Conservation (phyloP, 371 early-diverging fungal species). For the Dipsacomyces acuminosporus region DNA sequence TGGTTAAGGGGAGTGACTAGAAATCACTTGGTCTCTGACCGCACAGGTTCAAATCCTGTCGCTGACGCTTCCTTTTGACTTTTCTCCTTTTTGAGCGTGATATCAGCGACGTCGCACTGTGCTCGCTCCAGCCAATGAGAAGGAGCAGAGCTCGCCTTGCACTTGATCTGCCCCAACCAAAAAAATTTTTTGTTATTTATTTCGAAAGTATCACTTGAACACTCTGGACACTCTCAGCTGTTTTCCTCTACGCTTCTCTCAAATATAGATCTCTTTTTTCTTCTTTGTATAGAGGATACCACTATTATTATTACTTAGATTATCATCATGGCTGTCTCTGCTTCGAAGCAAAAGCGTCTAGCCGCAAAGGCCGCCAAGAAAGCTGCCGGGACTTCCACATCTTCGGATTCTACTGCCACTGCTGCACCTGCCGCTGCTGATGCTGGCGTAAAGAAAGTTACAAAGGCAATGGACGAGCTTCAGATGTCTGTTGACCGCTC, state of each 20-base stretch:
- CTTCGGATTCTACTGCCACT: slow-evolving; percentile 38
- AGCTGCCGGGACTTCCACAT: slow-evolving; percentile 19
- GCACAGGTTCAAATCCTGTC: slow-evolving; percentile 27
- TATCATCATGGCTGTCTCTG: slow-evolving; percentile 49
- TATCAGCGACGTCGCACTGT: background rate
- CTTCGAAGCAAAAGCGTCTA: slow-evolving; percentile 77
- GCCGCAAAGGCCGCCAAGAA: slow-evolving; percentile 61
- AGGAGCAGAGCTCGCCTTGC: no score
- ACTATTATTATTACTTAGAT: background rate
- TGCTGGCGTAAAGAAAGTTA: slow-evolving; percentile 9
- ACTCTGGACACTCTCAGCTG: background rate
- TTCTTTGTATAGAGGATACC: background rate
- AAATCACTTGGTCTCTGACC: slow-evolving; percentile 18
- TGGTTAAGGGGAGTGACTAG: slow-evolving; percentile 21
- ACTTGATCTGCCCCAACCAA: no score
- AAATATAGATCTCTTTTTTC: background rate
- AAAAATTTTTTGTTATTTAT: no score
- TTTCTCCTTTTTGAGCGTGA: background rate
- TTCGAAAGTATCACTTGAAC: background rate
- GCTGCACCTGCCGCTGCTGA: background rate
- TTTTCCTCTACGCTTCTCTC: background rate
- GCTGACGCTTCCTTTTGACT: slow-evolving; percentile 6
- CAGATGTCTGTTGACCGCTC: slow-evolving; percentile 64
- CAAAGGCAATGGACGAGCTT: slow-evolving; percentile 42
- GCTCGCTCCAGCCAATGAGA: no score